Evolutionary conservation across 2,329 filamentous ascomycete species (phyloP).

Genomic region (Plenodomus biglobosus): DNA sequence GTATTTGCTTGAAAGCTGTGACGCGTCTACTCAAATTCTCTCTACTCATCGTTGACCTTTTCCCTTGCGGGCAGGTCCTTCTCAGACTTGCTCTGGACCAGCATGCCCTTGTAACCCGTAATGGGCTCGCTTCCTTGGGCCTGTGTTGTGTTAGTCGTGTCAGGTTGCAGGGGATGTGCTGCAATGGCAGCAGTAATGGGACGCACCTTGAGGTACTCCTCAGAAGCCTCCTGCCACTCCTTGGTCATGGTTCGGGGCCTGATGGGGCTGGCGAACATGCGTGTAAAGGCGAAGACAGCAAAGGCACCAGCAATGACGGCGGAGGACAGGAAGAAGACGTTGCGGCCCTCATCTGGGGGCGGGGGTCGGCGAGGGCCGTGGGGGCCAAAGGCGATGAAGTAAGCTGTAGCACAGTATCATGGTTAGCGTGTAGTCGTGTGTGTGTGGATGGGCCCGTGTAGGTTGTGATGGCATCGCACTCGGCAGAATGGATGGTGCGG

Average conservation of each 20-base stretch:
- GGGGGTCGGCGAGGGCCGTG: slow-evolving; percentile 85
- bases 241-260: slow-evolving; percentile 85
- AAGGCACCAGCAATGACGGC: slow-evolving; percentile 68
- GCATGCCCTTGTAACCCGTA: slow-evolving; percentile 45
- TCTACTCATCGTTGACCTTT: slow-evolving; percentile 41
- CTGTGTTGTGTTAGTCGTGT: slow-evolving; percentile 29
- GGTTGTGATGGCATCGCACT: slow-evolving; percentile 13
- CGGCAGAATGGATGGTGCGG: slow-evolving; percentile 16
- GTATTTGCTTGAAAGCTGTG: slow-evolving; percentile 34
- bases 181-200: slow-evolving; percentile 2
- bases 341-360: slow-evolving; percentile 82
- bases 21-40: slow-evolving; percentile 16
- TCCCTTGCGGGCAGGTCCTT: slow-evolving; percentile 27
- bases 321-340: slow-evolving; percentile 72
- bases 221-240: slow-evolving; percentile 94
- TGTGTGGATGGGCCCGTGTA: slow-evolving; percentile 11
- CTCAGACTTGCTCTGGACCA: slow-evolving; percentile 44
- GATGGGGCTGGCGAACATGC: slow-evolving; percentile 66
- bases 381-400: slow-evolving; percentile 97
- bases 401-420: slow-evolving; percentile 64
- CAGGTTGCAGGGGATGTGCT: not conserved
- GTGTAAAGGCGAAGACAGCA: slow-evolving; percentile 71
- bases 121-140: slow-evolving; percentile 44
- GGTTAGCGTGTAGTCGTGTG: slow-evolving; percentile 25
- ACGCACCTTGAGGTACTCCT: slow-evolving; percentile 90